Evolutionary conservation across 1,139 yeast species (phyloP), one percentile per base, ranked within the genome.

Genomic region (Nadsonia starkeyi-henricii): DNA sequence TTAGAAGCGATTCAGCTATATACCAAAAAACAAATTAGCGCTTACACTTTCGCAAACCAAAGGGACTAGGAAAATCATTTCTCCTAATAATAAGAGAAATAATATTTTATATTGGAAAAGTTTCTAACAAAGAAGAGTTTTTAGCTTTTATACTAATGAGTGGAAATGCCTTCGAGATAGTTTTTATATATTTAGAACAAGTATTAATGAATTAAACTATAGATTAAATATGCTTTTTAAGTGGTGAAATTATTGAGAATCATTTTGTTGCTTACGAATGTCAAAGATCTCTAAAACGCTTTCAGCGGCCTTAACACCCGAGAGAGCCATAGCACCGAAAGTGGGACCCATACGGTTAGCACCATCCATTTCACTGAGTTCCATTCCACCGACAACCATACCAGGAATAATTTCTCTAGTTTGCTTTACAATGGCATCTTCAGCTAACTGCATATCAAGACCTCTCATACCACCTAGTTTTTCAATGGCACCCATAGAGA

Each of bases 341-440:
- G 89, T 82, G 47, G 91, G 89, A 18, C 91, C 89, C 89, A 82
- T 82, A 66, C 91, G 76, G 72, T 81, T 79, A 55, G 78, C 74
- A 42, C 88, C 88, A 57, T 80, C 85, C 50, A 81, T 76, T 62
- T 82, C 89, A 37, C 86, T 80, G 55, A 81, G 72, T 64, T 82
- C 91, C 91, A 82, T 82, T 56, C 91, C 89, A 13, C 84, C 85
- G 56, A 81, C 79, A 56, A 82, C 79, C 57, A 82, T 73, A 42
- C 85, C 85, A 23, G 84, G 85, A 50, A 75, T 76, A 50, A 81
- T 77, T 61, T 79, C 82, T 62, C 81, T 66, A 41, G 89, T 77
- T 49, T 77, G 73, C 65, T 78, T 80, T 52, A 82, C 91, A 58
- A 82, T 81, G 39, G 79, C 81, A 57, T 81, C 89, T 67, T 82